Evolutionary conservation across 129 eudicot genomes (phyloP), one percentile per base, ranked within the genome.

Genomic region (Silybum marianum): DNA sequence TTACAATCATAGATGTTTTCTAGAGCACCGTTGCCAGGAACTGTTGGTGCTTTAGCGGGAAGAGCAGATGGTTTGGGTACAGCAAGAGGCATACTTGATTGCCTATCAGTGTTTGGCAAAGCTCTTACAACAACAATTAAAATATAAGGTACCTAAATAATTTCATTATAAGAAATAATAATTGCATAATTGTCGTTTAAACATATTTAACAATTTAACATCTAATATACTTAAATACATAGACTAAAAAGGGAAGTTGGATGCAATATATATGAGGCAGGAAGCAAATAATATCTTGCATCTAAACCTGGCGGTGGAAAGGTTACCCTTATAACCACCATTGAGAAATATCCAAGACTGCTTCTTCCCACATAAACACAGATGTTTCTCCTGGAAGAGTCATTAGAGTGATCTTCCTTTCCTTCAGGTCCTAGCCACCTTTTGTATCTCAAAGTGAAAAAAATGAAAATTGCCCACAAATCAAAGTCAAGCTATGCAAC

Each of bases 241-340:
- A n/a, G n/a, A n/a, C n/a, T n/a, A 11, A 44, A 11, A 44, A 54
- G 2, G 46, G 74, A 69, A 6, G 19, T 2, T 69, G 39, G 73
- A 4, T 7, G 44, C 73, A 32, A 30, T 69, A 44, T 69, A 34
- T 38, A n/a, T 0, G 30, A 23, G 32, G 44, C 22, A 28, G 16
- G 19, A 25, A 26, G 73, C 26, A 79, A 73, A 4, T 23, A 75
- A 66, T 69, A 11, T 72, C 69, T 78, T 26, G 72, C 68, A 24
- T 81, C 78, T 58, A 82, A 75, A 60, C 79, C 83, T 51, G 86
- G 75, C 0, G 80, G 89, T 51, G 86, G 86, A 75, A 88, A 85
- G 25, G 88, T 90, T 42, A 78, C 70, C n/a, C 82, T 80, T 34
- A 51, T 90, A 39, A 84, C 81, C 44, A 78, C 88, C 66, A 80